Percentiles rank a stretch among this genome's conserved stretches.
These are phyloP conservation scores for Rhexocercosporidium sp. DNA, from an alignment of 2,329 filamentous ascomycete species.

Conservation along the genomic window DNA sequence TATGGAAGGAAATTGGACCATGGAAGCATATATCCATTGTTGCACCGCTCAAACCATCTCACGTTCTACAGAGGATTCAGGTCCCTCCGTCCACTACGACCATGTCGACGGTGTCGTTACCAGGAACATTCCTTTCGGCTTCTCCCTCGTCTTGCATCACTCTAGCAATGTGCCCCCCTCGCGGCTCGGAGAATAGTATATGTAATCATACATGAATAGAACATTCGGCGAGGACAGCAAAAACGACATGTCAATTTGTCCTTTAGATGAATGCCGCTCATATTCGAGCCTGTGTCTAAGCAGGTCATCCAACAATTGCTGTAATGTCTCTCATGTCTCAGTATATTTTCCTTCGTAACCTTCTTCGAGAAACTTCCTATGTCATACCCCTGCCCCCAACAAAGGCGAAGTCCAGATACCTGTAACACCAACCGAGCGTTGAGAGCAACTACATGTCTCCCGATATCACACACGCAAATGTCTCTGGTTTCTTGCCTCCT, in stretches of 20 bases:
- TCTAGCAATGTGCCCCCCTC: slow-evolving; percentile 1
- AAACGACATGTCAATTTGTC: not conserved
- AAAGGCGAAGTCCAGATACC: not conserved
- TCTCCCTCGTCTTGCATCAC: not conserved
- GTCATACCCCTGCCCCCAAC: not conserved
- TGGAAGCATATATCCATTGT: not conserved
- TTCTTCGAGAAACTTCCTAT: not conserved
- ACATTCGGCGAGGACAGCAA: not conserved
- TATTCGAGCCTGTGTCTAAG: not conserved
- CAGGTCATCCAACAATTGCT: not conserved
- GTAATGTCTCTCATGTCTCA: not conserved
- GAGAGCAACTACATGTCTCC: not conserved
- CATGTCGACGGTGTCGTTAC: not conserved
- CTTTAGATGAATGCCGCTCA: not conserved
- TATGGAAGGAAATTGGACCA: not conserved
- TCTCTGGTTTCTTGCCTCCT: not conserved
- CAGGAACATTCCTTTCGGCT: not conserved
- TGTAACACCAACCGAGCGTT: not conserved
- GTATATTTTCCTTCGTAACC: not conserved
- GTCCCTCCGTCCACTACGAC: not conserved
- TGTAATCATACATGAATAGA: not conserved
- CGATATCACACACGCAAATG: not conserved
- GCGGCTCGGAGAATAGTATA: not conserved
- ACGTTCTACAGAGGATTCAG: not conserved
- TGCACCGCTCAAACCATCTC: not conserved